Conservation (phyloP, 345 rosid species). For the Turnera subulata region DNA sequence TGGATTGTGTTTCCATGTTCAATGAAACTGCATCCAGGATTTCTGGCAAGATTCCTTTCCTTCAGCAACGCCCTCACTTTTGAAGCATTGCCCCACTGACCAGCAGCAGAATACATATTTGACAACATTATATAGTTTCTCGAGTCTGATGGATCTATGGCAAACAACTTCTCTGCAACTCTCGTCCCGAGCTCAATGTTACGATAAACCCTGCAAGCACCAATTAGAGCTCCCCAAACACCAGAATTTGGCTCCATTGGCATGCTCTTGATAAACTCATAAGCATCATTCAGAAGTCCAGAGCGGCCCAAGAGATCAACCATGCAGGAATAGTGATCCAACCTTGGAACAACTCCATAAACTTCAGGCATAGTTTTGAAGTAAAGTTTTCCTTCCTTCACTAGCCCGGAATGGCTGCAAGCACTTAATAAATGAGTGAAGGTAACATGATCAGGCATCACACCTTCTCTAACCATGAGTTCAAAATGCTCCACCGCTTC, state of each 20-base stretch:
- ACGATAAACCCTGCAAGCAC: constrained; percentile 58
- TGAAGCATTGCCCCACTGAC: constrained; percentile 58
- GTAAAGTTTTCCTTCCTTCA: constrained; percentile 52
- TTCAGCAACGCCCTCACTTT: constrained; percentile 50
- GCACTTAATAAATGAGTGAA: constrained; percentile 73
- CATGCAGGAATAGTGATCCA: constrained; percentile 74
- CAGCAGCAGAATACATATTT: constrained; percentile 62
- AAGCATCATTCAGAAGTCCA: constrained; percentile 52
- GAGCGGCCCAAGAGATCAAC: constrained; percentile 76
- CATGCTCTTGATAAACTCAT: constrained; percentile 47
- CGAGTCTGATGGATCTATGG: constrained; percentile 51
- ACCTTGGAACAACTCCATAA: constrained; percentile 41
- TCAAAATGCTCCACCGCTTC: constrained; percentile 53
- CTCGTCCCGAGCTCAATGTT: constrained; percentile 42
- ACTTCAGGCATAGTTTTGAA: constrained; percentile 41
- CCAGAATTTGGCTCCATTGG: constrained; percentile 64
- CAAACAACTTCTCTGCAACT: constrained; percentile 52
- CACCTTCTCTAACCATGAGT: constrained; percentile 41
- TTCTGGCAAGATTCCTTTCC: constrained; percentile 43
- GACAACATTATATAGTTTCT: constrained; percentile 66
- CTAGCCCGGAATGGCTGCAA: constrained; percentile 70
- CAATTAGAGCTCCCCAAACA: constrained; percentile 79
- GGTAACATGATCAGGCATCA: constrained; percentile 65
- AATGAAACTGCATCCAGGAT: constrained; percentile 59
- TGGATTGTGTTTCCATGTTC: constrained; percentile 51